Evolutionary conservation across 1,139 yeast species (phyloP).

Genomic region (Casaregolazyma lundiana): DNA sequence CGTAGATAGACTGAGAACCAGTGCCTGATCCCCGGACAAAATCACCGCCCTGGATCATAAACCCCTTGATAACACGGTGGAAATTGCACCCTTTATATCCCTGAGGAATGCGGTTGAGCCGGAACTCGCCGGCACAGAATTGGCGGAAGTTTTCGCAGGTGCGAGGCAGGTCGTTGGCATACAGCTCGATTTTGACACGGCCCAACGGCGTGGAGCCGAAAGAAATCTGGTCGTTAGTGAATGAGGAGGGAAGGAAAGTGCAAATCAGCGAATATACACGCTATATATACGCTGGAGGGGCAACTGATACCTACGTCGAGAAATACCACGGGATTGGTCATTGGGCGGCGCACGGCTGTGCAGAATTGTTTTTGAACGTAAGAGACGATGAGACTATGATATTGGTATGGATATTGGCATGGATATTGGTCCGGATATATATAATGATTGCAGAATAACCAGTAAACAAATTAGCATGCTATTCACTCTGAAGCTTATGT

Average conservation of each 20-base stretch:
- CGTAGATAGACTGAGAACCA: constrained; percentile 42
- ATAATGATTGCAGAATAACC: too few relatives aligned
- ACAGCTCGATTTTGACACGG: constrained; percentile 44
- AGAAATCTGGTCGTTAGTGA: constrained; percentile 23
- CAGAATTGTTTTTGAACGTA: too few relatives aligned
- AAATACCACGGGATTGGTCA: constrained; percentile 36
- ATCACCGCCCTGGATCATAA: constrained; percentile 58
- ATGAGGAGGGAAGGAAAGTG: not conserved
- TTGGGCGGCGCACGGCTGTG: not conserved
- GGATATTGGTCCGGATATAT: too few relatives aligned
- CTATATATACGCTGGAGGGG: not conserved
- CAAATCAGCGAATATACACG: too few relatives aligned
- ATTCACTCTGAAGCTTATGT: too few relatives aligned
- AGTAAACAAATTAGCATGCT: too few relatives aligned
- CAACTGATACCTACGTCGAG: constrained; percentile 35
- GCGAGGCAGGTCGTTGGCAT: constrained; percentile 40
- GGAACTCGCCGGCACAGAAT: constrained; percentile 51
- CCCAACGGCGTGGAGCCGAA: constrained; percentile 32
- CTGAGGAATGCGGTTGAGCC: constrained; percentile 43
- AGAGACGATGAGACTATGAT: too few relatives aligned
- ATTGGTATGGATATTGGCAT: too few relatives aligned
- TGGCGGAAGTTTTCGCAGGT: constrained; percentile 53
- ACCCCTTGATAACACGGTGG: constrained; percentile 74
- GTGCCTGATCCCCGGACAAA: constrained; percentile 43
- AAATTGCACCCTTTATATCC: constrained; percentile 70